A percentile compares a stretch with the other conserved stretches of the same genome.
Evolutionary conservation across 75 land plant species (phyloP).

Genomic region (Sequoia sempervirens): DNA sequence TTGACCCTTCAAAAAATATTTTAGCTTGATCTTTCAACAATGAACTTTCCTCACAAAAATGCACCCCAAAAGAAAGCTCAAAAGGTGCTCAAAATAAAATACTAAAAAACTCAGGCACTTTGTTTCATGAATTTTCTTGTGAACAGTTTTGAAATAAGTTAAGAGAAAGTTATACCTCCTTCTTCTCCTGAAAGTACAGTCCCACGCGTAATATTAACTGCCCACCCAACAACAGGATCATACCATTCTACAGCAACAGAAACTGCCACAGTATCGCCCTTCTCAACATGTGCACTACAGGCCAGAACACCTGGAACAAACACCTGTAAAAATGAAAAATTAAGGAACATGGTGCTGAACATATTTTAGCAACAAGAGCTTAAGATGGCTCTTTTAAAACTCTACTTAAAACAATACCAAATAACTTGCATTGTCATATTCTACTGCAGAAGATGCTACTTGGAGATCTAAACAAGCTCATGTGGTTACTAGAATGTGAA

Average conservation of each 20-base stretch:
- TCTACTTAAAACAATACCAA: not conserved
- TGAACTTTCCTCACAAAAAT: not conserved
- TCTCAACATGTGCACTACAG: constrained; percentile 92
- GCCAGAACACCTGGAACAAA: constrained; percentile 98
- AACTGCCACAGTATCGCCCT: constrained; percentile 89
- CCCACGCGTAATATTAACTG: constrained; percentile 84
- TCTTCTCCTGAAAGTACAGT: constrained; percentile 58
- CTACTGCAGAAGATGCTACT: not conserved
- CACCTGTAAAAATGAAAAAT: constrained; percentile 41
- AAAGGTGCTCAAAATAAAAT: not conserved
- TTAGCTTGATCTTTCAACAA: not conserved
- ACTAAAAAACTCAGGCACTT: not conserved
- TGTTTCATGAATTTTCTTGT: not conserved
- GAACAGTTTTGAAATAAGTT: not conserved
- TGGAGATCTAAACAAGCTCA: not conserved
- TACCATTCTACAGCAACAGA: constrained; percentile 85
- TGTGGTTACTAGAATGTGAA: not conserved
- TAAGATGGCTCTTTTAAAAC: not conserved
- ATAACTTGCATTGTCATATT: not conserved
- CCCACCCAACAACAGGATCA: constrained; percentile 57
- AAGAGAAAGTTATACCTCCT: constrained; percentile 29
- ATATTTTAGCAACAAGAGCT: not conserved
- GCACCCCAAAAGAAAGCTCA: not conserved
- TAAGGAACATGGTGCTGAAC: constrained; percentile 1
- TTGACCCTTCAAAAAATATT: not conserved